Conservation (phyloP, 2,329 filamentous ascomycete genomes). For the Colletotrichum sojae region DNA sequence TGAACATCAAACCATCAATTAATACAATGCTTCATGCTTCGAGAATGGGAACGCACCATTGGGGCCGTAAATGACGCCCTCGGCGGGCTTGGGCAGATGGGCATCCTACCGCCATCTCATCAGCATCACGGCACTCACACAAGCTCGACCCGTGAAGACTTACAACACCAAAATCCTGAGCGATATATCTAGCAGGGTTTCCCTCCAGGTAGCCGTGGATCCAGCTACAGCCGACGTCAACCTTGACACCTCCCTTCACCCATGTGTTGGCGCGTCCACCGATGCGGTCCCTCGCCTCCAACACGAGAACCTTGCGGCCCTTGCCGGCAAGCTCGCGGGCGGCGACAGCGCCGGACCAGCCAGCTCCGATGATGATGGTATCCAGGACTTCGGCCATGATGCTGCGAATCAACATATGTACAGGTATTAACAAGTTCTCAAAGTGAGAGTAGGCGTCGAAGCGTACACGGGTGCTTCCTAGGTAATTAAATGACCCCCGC, state of each 20-base stretch:
- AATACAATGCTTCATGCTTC: neutral
- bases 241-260: constrained; percentile 35
- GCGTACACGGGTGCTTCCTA: neutral
- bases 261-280: constrained; percentile 39
- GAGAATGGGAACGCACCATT: constrained; percentile 10
- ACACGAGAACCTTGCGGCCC: constrained; percentile 34
- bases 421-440: neutral
- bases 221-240: constrained; percentile 39
- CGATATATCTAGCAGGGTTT: constrained; percentile 36
- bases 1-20: neutral
- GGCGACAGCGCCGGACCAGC: constrained; percentile 35
- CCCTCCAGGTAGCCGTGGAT: constrained; percentile 37
- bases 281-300: constrained; percentile 40
- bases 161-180: constrained; percentile 36
- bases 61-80: constrained; percentile 36
- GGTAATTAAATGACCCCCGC: constrained; percentile 21
- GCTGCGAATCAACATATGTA: constrained; percentile 30
- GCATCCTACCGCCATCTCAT: constrained; percentile 26
- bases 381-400: constrained; percentile 32
- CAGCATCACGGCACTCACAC: neutral
- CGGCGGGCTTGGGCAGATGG: constrained; percentile 32
- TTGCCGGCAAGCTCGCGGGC: constrained; percentile 31
- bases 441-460: neutral
- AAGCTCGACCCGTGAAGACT: neutral
- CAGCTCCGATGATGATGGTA: constrained; percentile 39